phyloP scores from a whole-genome alignment of 805 yeast genomes.

The Barnettozyma botsteinii region DNA sequence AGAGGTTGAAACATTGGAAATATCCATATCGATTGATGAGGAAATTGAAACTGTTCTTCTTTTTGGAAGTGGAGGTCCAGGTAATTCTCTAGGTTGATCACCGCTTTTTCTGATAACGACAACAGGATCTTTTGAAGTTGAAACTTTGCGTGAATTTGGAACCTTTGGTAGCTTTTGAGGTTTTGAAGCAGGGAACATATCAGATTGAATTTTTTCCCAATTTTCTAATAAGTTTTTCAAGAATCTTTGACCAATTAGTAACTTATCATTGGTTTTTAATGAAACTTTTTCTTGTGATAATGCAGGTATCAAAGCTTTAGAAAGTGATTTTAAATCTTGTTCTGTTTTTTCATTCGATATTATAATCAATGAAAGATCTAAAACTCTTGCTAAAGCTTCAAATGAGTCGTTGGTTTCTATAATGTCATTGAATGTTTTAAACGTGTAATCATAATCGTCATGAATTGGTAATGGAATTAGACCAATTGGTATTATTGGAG shows the following conservation, averaged over 20 bases:
- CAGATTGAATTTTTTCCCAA: constrained; percentile 33
- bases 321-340: constrained; percentile 30
- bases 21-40: constrained; percentile 13
- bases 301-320: constrained; percentile 34
- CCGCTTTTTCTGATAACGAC: constrained; percentile 8
- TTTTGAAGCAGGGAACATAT: constrained; percentile 4
- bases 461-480: constrained; percentile 47
- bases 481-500: constrained; percentile 47
- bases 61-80: constrained; percentile 12
- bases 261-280: constrained; percentile 37
- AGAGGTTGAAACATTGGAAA: constrained; percentile 3
- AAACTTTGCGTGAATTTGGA: constrained; percentile 17
- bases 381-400: constrained; percentile 34
- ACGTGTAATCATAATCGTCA: constrained; percentile 43
- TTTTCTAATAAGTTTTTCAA: constrained; percentile 45
- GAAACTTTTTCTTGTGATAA: constrained; percentile 47
- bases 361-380: constrained; percentile 34
- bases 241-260: constrained; percentile 48
- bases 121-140: constrained; percentile 8
- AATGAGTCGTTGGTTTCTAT: constrained; percentile 24
- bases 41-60: constrained; percentile 12
- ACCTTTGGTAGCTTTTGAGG: constrained; percentile 9
- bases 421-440: constrained; percentile 30
- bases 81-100: constrained; percentile 14
- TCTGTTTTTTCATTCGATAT: constrained; percentile 38